These are phyloP conservation scores for Penicillium sp. DNA, from an alignment of 2,329 filamentous ascomycete genomes.

Conservation along the genomic window DNA sequence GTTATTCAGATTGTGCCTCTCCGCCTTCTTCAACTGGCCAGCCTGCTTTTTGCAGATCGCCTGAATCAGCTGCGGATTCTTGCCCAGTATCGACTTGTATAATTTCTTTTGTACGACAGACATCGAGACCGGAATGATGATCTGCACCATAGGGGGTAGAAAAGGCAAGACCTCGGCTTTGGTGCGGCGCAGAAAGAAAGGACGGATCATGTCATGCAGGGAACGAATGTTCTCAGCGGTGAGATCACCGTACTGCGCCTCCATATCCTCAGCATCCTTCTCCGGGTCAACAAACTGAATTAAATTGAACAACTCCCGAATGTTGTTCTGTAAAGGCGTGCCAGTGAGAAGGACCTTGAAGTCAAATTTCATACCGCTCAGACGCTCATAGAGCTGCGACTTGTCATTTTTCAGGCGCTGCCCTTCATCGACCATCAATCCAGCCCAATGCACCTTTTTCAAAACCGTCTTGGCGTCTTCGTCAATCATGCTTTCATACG, in stretches of 20 bases:
- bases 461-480: constrained; percentile 62
- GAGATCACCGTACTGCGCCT: constrained; percentile 69
- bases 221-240: constrained; percentile 74
- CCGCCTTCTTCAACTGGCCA: constrained; percentile 57
- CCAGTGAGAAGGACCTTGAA: constrained; percentile 81
- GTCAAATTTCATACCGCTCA: constrained; percentile 67
- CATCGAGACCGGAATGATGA: constrained; percentile 96
- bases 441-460: constrained; percentile 70
- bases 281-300: constrained; percentile 81
- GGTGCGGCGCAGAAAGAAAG: constrained; percentile 67
- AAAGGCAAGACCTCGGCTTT: constrained; percentile 89
- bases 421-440: constrained; percentile 87
- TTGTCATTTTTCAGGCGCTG: constrained; percentile 92
- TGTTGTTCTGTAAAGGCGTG: constrained; percentile 80
- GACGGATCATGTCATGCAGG: constrained; percentile 76
- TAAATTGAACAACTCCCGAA: constrained; percentile 91
- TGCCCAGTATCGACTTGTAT: constrained; percentile 86
- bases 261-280: constrained; percentile 64
- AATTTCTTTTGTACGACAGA: constrained; percentile 87
- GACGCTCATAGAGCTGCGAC: constrained; percentile 69
- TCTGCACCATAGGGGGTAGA: constrained; percentile 85
- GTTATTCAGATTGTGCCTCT: constrained; percentile 80
- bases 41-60: constrained; percentile 68
- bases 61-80: constrained; percentile 82
- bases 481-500: constrained; percentile 82